Evolutionary conservation across 306 rosid genomes (phyloP), one percentile per base, ranked within the genome.

Genomic region (Quillaja saponaria): DNA sequence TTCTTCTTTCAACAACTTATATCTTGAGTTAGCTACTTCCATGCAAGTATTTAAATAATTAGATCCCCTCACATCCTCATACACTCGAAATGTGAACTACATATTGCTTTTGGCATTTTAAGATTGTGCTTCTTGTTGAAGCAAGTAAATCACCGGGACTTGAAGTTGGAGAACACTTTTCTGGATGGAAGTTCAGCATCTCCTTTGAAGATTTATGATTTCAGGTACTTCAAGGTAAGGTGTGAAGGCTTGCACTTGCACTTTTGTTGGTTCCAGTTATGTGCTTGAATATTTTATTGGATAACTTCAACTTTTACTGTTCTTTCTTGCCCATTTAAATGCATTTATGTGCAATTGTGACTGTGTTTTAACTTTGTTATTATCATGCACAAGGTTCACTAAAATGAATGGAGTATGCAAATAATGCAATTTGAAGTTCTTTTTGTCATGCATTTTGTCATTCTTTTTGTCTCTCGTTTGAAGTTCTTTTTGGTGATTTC

Each of bases 131-230:
- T 20, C 35, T 67, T 63, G 66, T 31, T 72, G 74, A 68, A 82
- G 87, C 82, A 82, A 82, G 82, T 82, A 64, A 78, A 84, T 54
- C 87, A 82, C 67, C 80, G 84, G 16, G 87, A 82, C 80, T 72
- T 82, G 75, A 82, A 79, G 71, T 74, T 82, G 68, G 87, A 82
- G 58, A 82, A 82, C 76, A 82, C 84, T 57, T 73, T 82, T 66
- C 62, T 82, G 70, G 87, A 82, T 72, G 87, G 87, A 58, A 82
- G 87, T 60, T 82, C 80, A 33, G 84, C 84, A 21, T 84, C 84
- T 44, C 81, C 82, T 18, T 62, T 82, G 71, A 82, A 82, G 58
- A 82, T 82, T 61, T 82, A 84, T 49, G 87, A 82, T 67, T 82
- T 82, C 57, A 84, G 87, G 39, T 82, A 82, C 62, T 79, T 84